Base-by-base conservation (phyloP, 176 grass and related monocot species). In the Oryza rufipogon region DNA sequence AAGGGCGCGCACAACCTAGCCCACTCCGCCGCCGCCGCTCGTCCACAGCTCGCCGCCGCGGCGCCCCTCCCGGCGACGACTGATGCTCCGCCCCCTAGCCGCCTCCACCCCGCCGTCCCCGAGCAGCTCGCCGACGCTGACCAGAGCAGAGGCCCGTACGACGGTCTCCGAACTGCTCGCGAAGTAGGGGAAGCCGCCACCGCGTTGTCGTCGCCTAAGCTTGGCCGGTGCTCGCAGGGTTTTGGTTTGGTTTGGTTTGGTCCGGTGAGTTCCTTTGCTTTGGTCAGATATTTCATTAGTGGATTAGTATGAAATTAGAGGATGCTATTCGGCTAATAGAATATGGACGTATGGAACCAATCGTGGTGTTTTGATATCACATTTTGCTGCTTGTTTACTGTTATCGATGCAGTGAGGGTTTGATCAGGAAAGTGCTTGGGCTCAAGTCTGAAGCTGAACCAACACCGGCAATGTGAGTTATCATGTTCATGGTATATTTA, bases 391-490 rank as follows among this genome's bases (percentile, higher is more conserved):
- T 5, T 75, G 12, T 0, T 0, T 10, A 4, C 0, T 73, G 9
- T 23, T 74, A 4, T 65, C 16, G 3, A 71, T 56, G 16, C 72
- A 66, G 42, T 73, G 78, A 66, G 41, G 22, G 2, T 16, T 85
- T 52, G 77, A 52, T 46, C 42, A 26, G 72, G 68, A 11, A 30
- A 71, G 15, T 28, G 13, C 42, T 25, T 70, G 32, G 56, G 12
- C 7, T 36, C 9, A 5, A 34, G 32, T 77, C 9, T 23, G 70
- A 74, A 71, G 78, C 60, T 56, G 45, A 66, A 66, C 23, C 66
- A 28, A 0, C 66, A 78, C 15, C 26, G 10, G 36, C 83, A 17
- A 77, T 76, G 88, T 90, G 25, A 90, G 88, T 82, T 20, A 2
- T 22, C 54, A 7, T 77, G 23, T 1, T 58, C 33, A 20, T 77